These are phyloP conservation scores for Yamadazyma scolyti DNA, from an alignment of 805 yeast genomes.

Conservation along the genomic window DNA sequence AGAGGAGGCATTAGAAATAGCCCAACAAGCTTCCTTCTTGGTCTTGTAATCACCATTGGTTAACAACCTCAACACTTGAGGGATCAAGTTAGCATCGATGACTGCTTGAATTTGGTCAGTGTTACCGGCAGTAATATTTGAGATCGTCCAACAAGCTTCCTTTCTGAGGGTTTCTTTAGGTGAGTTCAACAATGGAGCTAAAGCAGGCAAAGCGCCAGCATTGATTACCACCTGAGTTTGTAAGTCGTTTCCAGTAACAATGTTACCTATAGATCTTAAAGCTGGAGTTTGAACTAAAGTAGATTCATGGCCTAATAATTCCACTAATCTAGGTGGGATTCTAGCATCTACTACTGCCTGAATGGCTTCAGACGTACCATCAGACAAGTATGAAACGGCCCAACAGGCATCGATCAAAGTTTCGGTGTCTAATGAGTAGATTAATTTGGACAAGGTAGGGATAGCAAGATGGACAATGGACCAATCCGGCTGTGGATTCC, in stretches of 20 bases:
- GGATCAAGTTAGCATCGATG: constrained; percentile 89
- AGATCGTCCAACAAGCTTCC: constrained; percentile 98
- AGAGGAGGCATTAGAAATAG: constrained; percentile 94
- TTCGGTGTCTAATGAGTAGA: constrained; percentile 88
- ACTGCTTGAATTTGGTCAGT: constrained; percentile 95
- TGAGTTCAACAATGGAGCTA: constrained; percentile 73
- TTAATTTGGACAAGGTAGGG: constrained; percentile 87
- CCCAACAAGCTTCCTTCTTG: constrained; percentile 99
- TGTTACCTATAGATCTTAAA: constrained; percentile 94
- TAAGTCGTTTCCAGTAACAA: constrained; percentile 93
- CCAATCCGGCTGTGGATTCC: constrained; percentile 97
- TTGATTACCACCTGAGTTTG: constrained; percentile 96
- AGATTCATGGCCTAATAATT: constrained; percentile 78
- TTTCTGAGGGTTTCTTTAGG: constrained; percentile 90
- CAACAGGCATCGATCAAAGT: constrained; percentile 97
- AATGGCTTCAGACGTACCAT: constrained; percentile 88
- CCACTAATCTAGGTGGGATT: constrained; percentile 91
- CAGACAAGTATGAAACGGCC: constrained; percentile 94
- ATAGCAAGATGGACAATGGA: constrained; percentile 75
- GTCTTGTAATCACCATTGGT: constrained; percentile 89
- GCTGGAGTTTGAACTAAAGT: constrained; percentile 95
- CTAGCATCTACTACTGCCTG: constrained; percentile 97
- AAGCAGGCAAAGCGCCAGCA: constrained; percentile 84
- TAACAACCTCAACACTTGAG: constrained; percentile 80
- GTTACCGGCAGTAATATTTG: constrained; percentile 97